These are phyloP conservation scores for Sisymbrium irio DNA, from an alignment of 345 rosid genomes.

Conservation along the genomic window DNA sequence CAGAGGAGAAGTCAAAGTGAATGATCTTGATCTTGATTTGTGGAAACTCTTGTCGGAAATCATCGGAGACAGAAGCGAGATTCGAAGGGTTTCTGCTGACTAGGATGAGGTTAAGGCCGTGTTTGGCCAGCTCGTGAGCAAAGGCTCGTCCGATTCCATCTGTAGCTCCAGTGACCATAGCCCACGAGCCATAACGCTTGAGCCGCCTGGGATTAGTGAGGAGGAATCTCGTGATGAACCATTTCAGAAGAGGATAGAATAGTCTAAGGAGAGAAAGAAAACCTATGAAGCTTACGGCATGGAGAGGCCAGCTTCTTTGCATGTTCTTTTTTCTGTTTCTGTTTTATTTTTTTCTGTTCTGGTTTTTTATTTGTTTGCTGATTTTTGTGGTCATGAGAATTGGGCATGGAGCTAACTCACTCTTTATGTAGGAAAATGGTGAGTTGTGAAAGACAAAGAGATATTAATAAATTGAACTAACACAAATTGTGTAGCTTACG, in stretches of 20 bases:
- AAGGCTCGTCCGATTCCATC: slow-evolving; percentile 87
- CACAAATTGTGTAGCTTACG: too few species aligned
- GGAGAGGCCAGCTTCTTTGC: slow-evolving; percentile 32
- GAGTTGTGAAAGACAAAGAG: neutral
- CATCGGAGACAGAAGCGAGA: slow-evolving; percentile 42
- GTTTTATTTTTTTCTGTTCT: neutral
- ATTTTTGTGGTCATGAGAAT: slow-evolving; percentile 10
- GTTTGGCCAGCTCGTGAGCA: slow-evolving; percentile 54
- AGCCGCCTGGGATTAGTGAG: slow-evolving; percentile 49
- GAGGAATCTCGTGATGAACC: slow-evolving; percentile 45
- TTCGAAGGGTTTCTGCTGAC: slow-evolving; percentile 59
- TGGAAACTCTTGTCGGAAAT: slow-evolving; percentile 43
- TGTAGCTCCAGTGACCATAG: slow-evolving; percentile 80
- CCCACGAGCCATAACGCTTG: slow-evolving; percentile 79
- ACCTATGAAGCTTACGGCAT: slow-evolving; percentile 53
- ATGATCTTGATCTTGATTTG: slow-evolving; percentile 42
- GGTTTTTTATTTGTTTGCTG: neutral
- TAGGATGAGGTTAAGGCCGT: slow-evolving; percentile 65
- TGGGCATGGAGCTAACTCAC: slow-evolving; percentile 3
- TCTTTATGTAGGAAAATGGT: slow-evolving; percentile 5
- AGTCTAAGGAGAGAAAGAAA: slow-evolving; percentile 42
- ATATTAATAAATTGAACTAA: too few species aligned
- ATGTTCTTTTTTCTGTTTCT: slow-evolving; percentile 22
- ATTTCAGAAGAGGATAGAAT: slow-evolving; percentile 43
- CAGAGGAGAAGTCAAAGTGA: slow-evolving; percentile 52